phyloP scores from a whole-genome alignment of 768 basidiomycete species.

The Termitomyces sp. region DNA sequence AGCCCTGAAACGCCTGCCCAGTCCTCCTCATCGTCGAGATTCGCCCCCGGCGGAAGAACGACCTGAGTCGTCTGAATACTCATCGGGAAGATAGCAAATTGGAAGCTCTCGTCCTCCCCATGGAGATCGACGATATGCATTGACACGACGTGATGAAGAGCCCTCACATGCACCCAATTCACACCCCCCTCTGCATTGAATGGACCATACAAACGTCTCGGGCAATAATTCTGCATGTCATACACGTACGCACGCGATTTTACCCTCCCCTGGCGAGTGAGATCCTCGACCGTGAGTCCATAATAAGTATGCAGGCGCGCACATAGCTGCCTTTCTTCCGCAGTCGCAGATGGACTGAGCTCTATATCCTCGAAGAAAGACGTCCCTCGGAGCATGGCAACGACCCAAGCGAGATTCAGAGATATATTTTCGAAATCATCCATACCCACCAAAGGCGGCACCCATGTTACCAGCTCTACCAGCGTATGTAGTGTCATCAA shows the following conservation, averaged over 20 bases:
- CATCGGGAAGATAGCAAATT: conserved; percentile 38
- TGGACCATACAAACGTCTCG: conserved; percentile 51
- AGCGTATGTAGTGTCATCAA: conserved; percentile 39
- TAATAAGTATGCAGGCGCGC: conserved; percentile 50
- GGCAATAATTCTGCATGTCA: conserved; percentile 49
- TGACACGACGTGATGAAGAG: conserved; percentile 50
- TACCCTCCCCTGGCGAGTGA: conserved; percentile 23
- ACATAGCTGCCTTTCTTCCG: conserved; percentile 40
- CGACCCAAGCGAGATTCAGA: conserved; percentile 47
- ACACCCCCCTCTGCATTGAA: conserved; percentile 42
- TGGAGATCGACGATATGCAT: conserved; percentile 43
- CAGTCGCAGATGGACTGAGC: conserved; percentile 9
- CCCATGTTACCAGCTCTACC: conserved; percentile 39
- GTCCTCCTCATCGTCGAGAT: conserved; percentile 34
- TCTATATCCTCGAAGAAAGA: conserved; percentile 36
- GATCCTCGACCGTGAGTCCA: conserved; percentile 47
- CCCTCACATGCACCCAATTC: conserved; percentile 57
- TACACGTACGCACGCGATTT: conserved; percentile 55
- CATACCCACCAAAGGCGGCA: conserved; percentile 27
- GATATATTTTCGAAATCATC: conserved; percentile 29
- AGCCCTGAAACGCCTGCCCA: conserved; percentile 56
- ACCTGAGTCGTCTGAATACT: conserved; percentile 52
- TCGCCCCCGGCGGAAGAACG: conserved; percentile 31
- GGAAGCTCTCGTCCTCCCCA: conserved; percentile 25
- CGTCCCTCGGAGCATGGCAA: conserved; percentile 33